Evolutionary conservation across 202 grass and related monocot genomes (phyloP).

Genomic region (Dendrocalamus latiflorus): DNA sequence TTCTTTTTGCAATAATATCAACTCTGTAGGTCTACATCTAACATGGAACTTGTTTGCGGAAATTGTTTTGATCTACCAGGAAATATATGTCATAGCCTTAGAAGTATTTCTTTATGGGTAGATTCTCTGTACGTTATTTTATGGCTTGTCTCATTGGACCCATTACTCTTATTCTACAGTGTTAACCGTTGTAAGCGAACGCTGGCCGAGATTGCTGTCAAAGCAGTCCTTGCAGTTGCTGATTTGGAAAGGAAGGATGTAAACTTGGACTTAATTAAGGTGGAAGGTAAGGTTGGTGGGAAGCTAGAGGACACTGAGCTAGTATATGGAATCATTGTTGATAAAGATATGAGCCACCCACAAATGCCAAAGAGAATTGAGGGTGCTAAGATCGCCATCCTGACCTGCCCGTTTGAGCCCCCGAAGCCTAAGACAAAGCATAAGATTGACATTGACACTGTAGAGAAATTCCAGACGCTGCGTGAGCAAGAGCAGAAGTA

Average conservation of each 20-base stretch:
- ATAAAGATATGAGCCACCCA: constrained; percentile 99
- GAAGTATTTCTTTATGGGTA: not conserved
- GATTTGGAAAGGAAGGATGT: constrained; percentile 99
- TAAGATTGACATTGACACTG: constrained; percentile 98
- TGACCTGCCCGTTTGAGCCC: constrained; percentile 97
- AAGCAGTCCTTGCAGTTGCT: constrained; percentile 93
- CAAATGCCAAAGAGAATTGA: constrained; percentile 99
- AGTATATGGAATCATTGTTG: constrained; percentile 80
- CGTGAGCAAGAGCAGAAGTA: constrained; percentile 85
- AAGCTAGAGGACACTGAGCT: constrained; percentile 97
- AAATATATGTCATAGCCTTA: not conserved
- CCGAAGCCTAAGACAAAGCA: constrained; percentile 99
- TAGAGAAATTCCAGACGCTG: constrained; percentile 87
- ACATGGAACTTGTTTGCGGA: not conserved
- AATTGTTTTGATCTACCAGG: not conserved
- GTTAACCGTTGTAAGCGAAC: constrained; percentile 82
- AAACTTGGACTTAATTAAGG: constrained; percentile 94
- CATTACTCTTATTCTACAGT: constrained; percentile 41
- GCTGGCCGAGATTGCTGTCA: constrained; percentile 86
- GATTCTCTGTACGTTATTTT: not conserved
- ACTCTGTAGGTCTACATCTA: not conserved
- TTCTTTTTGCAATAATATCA: not conserved
- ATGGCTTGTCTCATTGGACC: not conserved
- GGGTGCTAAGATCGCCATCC: constrained; percentile 87
- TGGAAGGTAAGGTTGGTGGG: constrained; percentile 95